Base-by-base conservation (phyloP, 176 grass and related monocot species). In the Raddia guianensis region DNA sequence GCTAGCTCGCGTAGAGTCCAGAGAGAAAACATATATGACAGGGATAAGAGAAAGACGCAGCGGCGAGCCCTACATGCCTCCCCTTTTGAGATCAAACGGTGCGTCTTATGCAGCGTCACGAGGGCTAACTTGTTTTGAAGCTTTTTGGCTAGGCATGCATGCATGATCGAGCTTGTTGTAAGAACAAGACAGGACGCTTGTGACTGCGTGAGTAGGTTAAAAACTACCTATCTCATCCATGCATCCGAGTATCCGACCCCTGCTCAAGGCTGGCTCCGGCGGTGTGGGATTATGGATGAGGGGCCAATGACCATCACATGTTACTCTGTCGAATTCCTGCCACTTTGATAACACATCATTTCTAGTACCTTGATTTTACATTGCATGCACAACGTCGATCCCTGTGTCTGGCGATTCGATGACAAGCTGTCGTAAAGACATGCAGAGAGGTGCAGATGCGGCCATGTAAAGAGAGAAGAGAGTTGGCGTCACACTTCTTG, bases 51-150 rank as follows among this genome's bases (percentile, higher is more conserved):
- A 33, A 49, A 51, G 11, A 21, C 40, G 70, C 49, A 73, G 14
- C 27, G 5, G 45, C 48, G 62, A 55, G 60, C 75, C 60, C 69
- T 80, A 86, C 84, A 52, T 60, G 77, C 13, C 51, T n/a, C 42
- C 20, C 32, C 27, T 67, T 80, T 34, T 18, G 42, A 57, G 43
- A 80, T 74, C 84, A 67, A 43, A 73, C 60, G 69, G 10, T 47
- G 16, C 49, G 75, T 80, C 76, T 68, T 74, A 67, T 80, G 84
- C 54, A 67, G 40, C 19, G 76, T 86, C 84, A 86, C 84, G 84
- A 80, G 77, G 77, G 16, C 21, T 35, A 10, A 43, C 84, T 74
- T 67, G 43, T 75, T 75, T 12, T 49, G 51, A 61, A 59, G 52
- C 51, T 19, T 63, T 80, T 80, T 21, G 21, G 12, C 52, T 66